These are phyloP conservation scores for Ballota nigra DNA, from an alignment of 257 asterid species.

Conservation along the genomic window DNA sequence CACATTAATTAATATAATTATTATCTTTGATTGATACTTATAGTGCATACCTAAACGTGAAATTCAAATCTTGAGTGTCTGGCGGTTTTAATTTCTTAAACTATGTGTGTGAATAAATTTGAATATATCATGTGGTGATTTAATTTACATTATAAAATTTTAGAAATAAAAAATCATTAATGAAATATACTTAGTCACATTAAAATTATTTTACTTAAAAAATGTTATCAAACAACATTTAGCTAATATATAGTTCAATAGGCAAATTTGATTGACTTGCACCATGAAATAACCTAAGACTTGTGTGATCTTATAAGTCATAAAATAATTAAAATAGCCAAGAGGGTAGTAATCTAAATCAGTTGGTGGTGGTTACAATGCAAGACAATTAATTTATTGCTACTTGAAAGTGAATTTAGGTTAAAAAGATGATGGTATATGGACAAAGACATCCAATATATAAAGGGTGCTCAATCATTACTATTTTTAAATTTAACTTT, in stretches of 20 bases:
- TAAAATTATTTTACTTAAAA: neutral
- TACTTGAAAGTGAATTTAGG: conserved; percentile 7
- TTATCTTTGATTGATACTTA: neutral
- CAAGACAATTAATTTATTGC: conserved; percentile 5
- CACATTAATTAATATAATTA: too few relatives aligned
- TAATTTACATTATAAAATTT: neutral
- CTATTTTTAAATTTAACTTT: neutral
- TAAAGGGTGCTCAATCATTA: neutral
- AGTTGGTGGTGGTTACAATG: conserved; percentile 18
- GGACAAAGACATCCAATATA: conserved; percentile 1
- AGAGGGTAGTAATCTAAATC: neutral
- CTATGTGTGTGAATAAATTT: too few relatives aligned
- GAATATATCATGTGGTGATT: neutral
- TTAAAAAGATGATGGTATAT: neutral
- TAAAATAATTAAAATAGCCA: conserved; percentile 12
- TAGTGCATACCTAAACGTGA: too few relatives aligned
- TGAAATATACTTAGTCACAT: neutral
- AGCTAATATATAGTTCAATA: neutral
- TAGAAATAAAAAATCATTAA: too few relatives aligned
- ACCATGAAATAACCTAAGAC: neutral
- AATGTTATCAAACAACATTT: neutral
- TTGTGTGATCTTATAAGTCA: conserved; percentile 3
- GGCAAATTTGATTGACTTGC: conserved; percentile 5
- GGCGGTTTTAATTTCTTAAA: too few relatives aligned
- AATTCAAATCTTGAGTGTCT: too few relatives aligned